These are phyloP conservation scores for Fusarium caatingaense DNA, from an alignment of 2,329 filamentous ascomycete genomes.

Conservation along the genomic window DNA sequence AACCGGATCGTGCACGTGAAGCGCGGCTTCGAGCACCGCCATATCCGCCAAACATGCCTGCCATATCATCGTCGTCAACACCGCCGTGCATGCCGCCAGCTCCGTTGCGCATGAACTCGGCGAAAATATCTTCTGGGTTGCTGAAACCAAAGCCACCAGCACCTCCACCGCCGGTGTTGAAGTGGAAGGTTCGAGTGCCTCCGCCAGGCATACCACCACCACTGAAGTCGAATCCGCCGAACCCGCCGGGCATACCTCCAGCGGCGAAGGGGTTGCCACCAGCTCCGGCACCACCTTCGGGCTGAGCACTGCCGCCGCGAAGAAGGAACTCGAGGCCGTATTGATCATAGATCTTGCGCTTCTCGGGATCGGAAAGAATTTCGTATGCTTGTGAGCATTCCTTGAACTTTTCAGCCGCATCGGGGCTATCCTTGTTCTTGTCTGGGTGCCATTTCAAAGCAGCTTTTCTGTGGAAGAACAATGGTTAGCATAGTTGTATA, in stretches of 20 bases:
- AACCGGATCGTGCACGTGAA: constrained; percentile 56
- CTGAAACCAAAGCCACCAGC: constrained; percentile 81
- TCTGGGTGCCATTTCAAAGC: constrained; percentile 95
- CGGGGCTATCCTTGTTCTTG: constrained; percentile 94
- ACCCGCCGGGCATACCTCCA: constrained; percentile 67
- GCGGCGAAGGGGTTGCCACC: constrained; percentile 70
- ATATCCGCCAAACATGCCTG: constrained; percentile 67
- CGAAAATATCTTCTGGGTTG: constrained; percentile 85
- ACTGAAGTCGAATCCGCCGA: constrained; percentile 64
- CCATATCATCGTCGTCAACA: constrained; percentile 59
- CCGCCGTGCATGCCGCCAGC: constrained; percentile 57
- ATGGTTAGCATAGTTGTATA: constrained; percentile 51
- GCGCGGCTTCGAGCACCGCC: constrained; percentile 55
- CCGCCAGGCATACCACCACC: constrained; percentile 54
- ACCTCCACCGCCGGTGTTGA: constrained; percentile 66
- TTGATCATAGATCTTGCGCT: constrained; percentile 94
- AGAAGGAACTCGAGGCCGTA: constrained; percentile 94
- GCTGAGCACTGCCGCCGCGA: constrained; percentile 77
- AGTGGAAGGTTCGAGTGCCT: constrained; percentile 70
- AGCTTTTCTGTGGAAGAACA: constrained; percentile 70
- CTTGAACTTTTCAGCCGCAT: constrained; percentile 94
- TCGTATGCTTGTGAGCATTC: constrained; percentile 98
- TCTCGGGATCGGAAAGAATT: constrained; percentile 96
- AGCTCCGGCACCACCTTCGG: constrained; percentile 65
- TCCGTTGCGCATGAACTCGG: constrained; percentile 77